Base-by-base conservation (phyloP, 306 rosid genomes). In the Acacia acuminata region DNA sequence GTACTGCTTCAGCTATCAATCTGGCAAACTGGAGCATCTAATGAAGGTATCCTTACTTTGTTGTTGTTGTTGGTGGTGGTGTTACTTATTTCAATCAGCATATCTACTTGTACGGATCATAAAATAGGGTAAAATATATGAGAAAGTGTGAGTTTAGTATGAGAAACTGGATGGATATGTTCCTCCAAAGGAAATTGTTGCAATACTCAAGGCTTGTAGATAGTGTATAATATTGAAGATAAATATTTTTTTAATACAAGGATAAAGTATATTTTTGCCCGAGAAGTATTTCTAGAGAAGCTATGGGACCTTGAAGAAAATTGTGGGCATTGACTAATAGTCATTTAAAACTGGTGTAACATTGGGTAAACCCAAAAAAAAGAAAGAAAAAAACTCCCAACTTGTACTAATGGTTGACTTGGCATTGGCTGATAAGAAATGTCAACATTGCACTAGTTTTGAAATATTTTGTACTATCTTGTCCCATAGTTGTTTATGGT, bases 1-100 rank as follows among this genome's bases (percentile, higher is more conserved):
- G 84, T 96, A 96, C 86, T 96, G 99, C 89, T 96, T 96, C 93
- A 96, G 99, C 76, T 56, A 90, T 80, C 99, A 94, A 76, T 96
- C 99, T 70, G 99, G 99, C 48, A 96, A 96, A 80, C 80, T 96
- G 80, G 99, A 96, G 92, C 98, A 96, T 91, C 89, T 96, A 55
- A 90, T 94, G 99, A 96, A 94, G 99, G 99, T 94, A 88, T 55
- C 86, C 53, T 44, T 64, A 61, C 32, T 25, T 24, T 22, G 17
- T 24, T n/a, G 0, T 22, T 58, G 7, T 58, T 22, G 14, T n/a
- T 58, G 65, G 1, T 58, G 27, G 25, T 56, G 63, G 25, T 56
- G 63, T 56, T 20, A 56, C 32, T 30, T 34, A 50, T 30, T 20
- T 50, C 12, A 9, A 55, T 50, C 32, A 27, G n/a, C 36, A 19